Evolutionary conservation across 2,329 filamentous ascomycete genomes (phyloP).

Genomic region (Penicillium fuscoglaucum): DNA sequence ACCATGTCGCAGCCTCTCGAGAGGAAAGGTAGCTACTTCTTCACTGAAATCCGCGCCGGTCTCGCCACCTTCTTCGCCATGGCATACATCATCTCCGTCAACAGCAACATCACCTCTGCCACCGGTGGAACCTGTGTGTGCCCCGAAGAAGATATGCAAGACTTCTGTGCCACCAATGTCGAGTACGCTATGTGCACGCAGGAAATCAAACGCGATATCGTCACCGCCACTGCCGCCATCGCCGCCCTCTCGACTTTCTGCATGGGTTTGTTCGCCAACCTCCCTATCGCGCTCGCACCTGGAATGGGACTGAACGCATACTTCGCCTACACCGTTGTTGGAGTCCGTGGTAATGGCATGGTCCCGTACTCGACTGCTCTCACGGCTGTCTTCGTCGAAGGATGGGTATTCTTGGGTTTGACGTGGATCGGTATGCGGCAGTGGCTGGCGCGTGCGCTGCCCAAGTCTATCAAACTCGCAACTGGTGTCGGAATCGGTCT

Average conservation of each 20-base stretch:
- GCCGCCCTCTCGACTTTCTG: conserved; percentile 75
- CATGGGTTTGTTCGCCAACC: conserved; percentile 80
- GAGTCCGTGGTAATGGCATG: conserved; percentile 69
- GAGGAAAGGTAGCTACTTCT: conserved; percentile 73
- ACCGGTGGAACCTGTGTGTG: conserved; percentile 77
- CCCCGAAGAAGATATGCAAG: conserved; percentile 46
- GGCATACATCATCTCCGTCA: conserved; percentile 72
- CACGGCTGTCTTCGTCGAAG: conserved; percentile 86
- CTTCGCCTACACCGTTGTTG: conserved; percentile 80
- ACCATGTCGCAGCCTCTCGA: conserved; percentile 58
- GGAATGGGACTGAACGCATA: conserved; percentile 86
- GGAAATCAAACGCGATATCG: conserved; percentile 71
- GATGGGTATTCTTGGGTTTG: conserved; percentile 78
- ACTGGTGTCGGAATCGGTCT: conserved; percentile 84
- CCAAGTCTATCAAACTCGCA: conserved; percentile 80
- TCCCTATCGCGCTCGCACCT: conserved; percentile 71
- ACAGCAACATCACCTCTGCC: conserved; percentile 71
- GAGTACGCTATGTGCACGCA: conserved; percentile 49
- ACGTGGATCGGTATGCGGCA: conserved; percentile 80
- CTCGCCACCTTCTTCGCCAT: conserved; percentile 78
- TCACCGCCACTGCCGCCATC: conserved; percentile 83
- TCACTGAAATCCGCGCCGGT: conserved; percentile 81
- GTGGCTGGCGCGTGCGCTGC: conserved; percentile 82
- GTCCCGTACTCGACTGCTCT: conserved; percentile 75
- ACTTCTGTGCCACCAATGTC: conserved; percentile 50